These are phyloP conservation scores for Fistulina hepatica DNA, from an alignment of 1,284 basidiomycete species.

Conservation along the genomic window DNA sequence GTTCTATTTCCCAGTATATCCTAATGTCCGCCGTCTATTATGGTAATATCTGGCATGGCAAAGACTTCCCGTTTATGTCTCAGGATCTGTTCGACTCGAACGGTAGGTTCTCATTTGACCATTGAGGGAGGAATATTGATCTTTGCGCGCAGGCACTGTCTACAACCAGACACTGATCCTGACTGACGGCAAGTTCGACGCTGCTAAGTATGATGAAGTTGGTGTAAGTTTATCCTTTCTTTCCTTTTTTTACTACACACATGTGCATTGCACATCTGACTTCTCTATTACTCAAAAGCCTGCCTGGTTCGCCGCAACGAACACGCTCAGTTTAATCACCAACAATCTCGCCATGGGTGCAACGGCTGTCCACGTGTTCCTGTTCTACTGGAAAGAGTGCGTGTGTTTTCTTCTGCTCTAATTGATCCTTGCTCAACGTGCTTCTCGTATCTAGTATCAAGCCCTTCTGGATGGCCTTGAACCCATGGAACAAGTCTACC, in stretches of 20 bases:
- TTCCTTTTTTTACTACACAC: slow-evolving; percentile 3
- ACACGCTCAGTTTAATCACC: slow-evolving; percentile 12
- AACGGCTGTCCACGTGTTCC: slow-evolving; percentile 12
- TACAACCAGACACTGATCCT: slow-evolving; percentile 13
- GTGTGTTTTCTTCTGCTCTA: no score
- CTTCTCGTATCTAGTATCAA: slow-evolving; percentile 10
- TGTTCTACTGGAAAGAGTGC: slow-evolving; percentile 9
- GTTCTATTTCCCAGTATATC: slow-evolving; percentile 5
- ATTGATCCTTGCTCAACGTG: slow-evolving; percentile 3
- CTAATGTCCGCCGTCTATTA: slow-evolving; percentile 14
- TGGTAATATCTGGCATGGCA: slow-evolving; percentile 15
- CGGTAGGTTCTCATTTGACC: slow-evolving; percentile 5
- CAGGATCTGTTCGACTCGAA: slow-evolving; percentile 8
- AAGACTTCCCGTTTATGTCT: slow-evolving; percentile 13
- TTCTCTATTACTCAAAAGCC: no score
- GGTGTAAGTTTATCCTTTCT: slow-evolving; percentile 9
- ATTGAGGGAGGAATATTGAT: slow-evolving; percentile 6
- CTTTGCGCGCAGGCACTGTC: slow-evolving; percentile 5
- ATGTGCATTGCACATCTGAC: no score
- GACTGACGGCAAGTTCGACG: slow-evolving; percentile 13
- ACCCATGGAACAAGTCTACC: slow-evolving; percentile 13
- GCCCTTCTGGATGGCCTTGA: slow-evolving; percentile 10
- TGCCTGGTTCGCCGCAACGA: slow-evolving; percentile 13
- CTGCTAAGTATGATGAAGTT: slow-evolving; percentile 10
- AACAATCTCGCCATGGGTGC: slow-evolving; percentile 14